Evolutionary conservation across 2,329 filamentous ascomycete genomes (phyloP), one percentile per base, ranked within the genome.

Genomic region (Magnaporthiopsis poae): DNA sequence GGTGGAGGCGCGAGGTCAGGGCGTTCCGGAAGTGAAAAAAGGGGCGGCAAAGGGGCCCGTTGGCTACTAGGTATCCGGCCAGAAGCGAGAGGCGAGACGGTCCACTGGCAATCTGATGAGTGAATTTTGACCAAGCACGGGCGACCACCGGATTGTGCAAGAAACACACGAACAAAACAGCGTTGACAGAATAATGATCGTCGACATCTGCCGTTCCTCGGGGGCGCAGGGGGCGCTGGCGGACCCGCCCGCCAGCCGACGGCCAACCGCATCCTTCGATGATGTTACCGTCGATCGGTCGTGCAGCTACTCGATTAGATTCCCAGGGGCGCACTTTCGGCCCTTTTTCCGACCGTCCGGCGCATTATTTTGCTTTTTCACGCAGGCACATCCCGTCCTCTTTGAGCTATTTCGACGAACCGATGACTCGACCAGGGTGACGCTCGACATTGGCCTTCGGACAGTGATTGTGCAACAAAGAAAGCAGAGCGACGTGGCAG

Each of bases 1-100:
- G 92, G 92, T 96, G 92, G 92, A 82, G 84, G 72, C 80, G 86
- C 68, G 82, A 88, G 71, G 79, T 86, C 65, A 80, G 81, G 68
- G 86, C 86, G 39, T 88, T 86, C 73, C 80, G 84, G 68, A 82
- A 82, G 73, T 86, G 71, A 80, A 69, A 61, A 69, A 61, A 61
- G 61, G n/a, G 61, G 46, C n/a, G 46, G 46, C 46, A 56, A 56
- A 21, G 46, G 46, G 46, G 46, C 35, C 60, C 29, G 2, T 62
- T 31, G 3, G 46, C n/a, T 56, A 21, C 3, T 56, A n/a, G 46
- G 46, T n/a, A 61, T 21, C 27, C 60, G 27, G 60, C 27, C 7
- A 18, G 60, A 61, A 18, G 60, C 25, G 60, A 29, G 60, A 61
- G 60, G 13, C 60, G 46, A 7, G 21, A 56, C 46, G 46, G 11